Evolutionary conservation across 106 monocot genomes (phyloP), one percentile per base, ranked within the genome.

Genomic region (Dendrobium officinale): DNA sequence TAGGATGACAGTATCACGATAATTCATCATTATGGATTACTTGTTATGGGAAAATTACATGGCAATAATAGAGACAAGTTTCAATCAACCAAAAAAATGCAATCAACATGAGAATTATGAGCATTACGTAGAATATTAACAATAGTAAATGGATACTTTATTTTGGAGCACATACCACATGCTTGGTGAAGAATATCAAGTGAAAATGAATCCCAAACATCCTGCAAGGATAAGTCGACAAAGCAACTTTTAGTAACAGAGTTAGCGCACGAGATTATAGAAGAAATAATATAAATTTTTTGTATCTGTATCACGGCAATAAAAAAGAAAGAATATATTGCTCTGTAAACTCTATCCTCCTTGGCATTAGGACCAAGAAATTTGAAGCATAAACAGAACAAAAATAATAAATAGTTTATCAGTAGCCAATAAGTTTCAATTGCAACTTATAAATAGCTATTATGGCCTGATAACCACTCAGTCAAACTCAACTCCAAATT

Each of bases 141-240:
- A 74, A 74, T 41, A 19, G 40, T 1, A 74, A 74, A 26, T 49
- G 11, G 76, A 6, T 49, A 48, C 15, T 22, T 76, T 11, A 43
- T 42, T 43, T 5, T 74, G 5, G 43, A 77, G 61, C 42, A 42
- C 89, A 84, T 95, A 93, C 98, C 95, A 86, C 95, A 95, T 85
- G 98, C 91, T 83, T 92, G 92, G 15, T 87, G 85, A 75, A 99
- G 92, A 75, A 91, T 83, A 82, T 99, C 95, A 40, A 86, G 84
- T 44, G 98, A 86, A 82, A 95, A 74, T 18, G 89, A 95, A 81
- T 99, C 98, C 98, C 98, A 99, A 85, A 95, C 24, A 70, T 83
- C 89, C 98, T 99, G 78, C 51, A 44, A 42, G 55, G 49, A 81
- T 42, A 48, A 80, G 66, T 49, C 47, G 78, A 44, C 2, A 59